phyloP scores from a whole-genome alignment of 2,329 filamentous ascomycete genomes.

The Stachybotrys chartarum region DNA sequence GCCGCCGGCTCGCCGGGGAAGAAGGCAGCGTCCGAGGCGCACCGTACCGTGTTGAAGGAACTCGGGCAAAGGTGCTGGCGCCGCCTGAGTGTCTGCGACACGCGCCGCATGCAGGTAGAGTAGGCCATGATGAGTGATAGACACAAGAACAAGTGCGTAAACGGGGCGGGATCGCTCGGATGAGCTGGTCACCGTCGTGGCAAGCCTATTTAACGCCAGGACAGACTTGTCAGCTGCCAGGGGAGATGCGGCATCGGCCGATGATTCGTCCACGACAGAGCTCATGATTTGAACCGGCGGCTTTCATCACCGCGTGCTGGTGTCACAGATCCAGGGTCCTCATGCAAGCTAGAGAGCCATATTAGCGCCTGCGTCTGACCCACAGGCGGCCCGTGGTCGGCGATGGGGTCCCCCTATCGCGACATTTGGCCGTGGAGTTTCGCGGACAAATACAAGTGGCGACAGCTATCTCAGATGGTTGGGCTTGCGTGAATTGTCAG shows the following conservation, averaged over 20 bases:
- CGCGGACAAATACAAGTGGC: no score
- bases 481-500: no score
- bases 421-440: background rate
- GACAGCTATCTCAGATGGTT: no score
- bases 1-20: conserved; percentile 39
- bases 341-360: background rate
- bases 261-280: no score
- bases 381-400: background rate
- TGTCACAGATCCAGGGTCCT: background rate
- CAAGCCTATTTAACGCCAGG: no score
- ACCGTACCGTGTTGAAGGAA: background rate
- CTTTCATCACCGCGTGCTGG: background rate
- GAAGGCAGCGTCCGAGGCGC: conserved; percentile 25
- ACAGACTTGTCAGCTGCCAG: no score
- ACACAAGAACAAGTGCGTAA: background rate
- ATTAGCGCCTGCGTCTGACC: background rate
- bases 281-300: no score
- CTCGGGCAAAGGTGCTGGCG: background rate
- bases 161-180: no score
- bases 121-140: background rate
- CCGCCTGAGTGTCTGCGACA: background rate
- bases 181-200: no score
- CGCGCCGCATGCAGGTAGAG: background rate
- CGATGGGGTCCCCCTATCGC: background rate
- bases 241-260: no score